Evolutionary conservation across 208 protist genomes (phyloP), one percentile per base, ranked within the genome.

Genomic region (Trypanosoma melophagium): DNA sequence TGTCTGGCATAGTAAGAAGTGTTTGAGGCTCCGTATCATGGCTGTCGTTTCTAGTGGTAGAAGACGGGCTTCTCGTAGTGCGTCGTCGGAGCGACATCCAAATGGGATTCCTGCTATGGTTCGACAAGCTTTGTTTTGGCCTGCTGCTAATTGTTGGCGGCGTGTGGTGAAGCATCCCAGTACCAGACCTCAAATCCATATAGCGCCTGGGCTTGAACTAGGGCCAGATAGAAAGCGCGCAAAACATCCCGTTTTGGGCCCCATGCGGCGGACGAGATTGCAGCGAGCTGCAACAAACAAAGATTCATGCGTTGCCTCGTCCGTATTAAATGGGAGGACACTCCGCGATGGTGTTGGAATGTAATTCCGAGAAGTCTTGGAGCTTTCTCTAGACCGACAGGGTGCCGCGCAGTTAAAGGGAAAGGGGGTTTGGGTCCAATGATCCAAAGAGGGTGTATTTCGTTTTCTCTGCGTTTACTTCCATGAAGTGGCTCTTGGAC

Each of bases 371-470:
- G 21, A 9, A 35, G 16, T 22, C 9, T 16, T 28, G 14, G 42
- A 14, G 9, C 13, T 2, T 17, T 12, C 9, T 47, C 42, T 8
- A 3, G 13, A n/a, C 13, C 42, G 1, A 47, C 4, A 3, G 13
- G 9, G 42, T 47, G 8, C 16, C 42, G 16, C 16, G 9, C 9
- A 47, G 9, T 17, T 47, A 1, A 16, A 74, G 59, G 19, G 25
- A 24, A 2, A 74, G 69, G 10, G 57, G 50, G 16, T 28, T 4
- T 2, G 21, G n/a, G 10, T 17, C 1, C 2, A 1, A 21, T 0
- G 60, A 17, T 3, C 59, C 59, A 41, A 74, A 74, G 14, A 74
- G 31, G 0, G 69, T 60, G 28, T 74, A 74, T 19, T 74, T 49
- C 17, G 58, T 69, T 21, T 74, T 74, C 2, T 21, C 21, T 10